Conservation (phyloP, 192 early-diverging fungal genomes). For the Geosiphon pyriformis region DNA sequence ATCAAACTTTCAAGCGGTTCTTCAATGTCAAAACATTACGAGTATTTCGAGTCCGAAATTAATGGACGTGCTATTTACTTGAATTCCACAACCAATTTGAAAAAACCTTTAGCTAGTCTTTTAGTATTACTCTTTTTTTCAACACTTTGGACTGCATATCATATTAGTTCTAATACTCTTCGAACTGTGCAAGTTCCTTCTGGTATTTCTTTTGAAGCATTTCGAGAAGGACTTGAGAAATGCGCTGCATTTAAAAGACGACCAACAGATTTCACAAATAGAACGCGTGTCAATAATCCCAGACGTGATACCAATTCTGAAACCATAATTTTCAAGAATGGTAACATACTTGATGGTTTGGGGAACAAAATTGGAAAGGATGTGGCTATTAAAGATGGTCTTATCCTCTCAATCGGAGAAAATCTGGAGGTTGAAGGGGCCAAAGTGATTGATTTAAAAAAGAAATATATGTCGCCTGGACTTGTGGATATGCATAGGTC, state of each 20-base stretch:
- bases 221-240: conserved; percentile 6
- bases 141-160: neutral
- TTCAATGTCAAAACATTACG: no score
- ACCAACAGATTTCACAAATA: neutral
- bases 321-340: conserved; percentile 53
- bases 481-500: conserved; percentile 71
- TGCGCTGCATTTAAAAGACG: conserved; percentile 1
- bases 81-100: no score
- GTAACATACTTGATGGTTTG: conserved; percentile 52
- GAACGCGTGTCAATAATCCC: conserved; percentile 35
- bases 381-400: conserved; percentile 49
- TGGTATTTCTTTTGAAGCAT: neutral
- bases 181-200: neutral
- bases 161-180: neutral
- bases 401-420: conserved; percentile 47
- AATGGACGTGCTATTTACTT: no score
- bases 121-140: neutral
- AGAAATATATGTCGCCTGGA: conserved; percentile 68
- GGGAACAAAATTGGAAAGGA: conserved; percentile 40
- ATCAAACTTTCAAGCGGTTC: no score
- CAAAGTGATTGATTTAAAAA: conserved; percentile 55
- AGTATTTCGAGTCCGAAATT: no score
- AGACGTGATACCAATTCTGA: conserved; percentile 34
- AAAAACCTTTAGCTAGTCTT: neutral
- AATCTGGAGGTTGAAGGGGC: conserved; percentile 26